Evolutionary conservation across 192 early-diverging fungal species (phyloP), one percentile per base, ranked within the genome.

Genomic region (Coemansia erecta): DNA sequence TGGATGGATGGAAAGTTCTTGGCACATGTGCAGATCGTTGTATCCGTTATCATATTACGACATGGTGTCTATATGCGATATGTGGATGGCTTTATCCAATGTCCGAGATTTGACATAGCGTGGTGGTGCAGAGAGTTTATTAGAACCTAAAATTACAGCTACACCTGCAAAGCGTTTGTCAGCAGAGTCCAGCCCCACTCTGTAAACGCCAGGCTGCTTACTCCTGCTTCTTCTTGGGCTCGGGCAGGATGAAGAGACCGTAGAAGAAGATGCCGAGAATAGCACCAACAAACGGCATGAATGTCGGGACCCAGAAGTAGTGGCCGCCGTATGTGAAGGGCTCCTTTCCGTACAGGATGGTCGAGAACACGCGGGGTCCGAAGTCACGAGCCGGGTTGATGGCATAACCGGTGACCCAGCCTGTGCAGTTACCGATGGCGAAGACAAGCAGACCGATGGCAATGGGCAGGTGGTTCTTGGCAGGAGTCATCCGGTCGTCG

Each of bases 321-420:
- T 85, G 84, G 49, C 83, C 66, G 63, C 74, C 66, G n/a, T 70
- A 79, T n/a, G 84, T 78, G 73, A 92, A 92, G 18, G 84, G 85
- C 23, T 81, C 80, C 24, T 60, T 50, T 26, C 89, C 88, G 72
- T 86, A 92, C 43, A 82, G 79, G 56, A 85, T 66, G 24, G 81
- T 70, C 26, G 86, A 83, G 66, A 90, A 90, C n/a, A 87, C 64
- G 41, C 90, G 86, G 11, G 89, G 89, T 24, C 88, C 90, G 68
- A 90, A 77, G 72, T 92, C 90, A 76, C 90, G 83, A 7, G 90
- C 90, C 47, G 86, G 87, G 64, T 92, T 92, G 51, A 92, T 77
- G 40, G 84, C 85, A 45, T 84, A 87, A 39, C 85, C 85, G 19
- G 86, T 88, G 68, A 83, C 78, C 64, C 78, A 87, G 23, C 85